Percentiles rank a stretch among this genome's conserved stretches.
Evolutionary conservation across 345 rosid genomes (phyloP).

Genomic region (Ailanthus altissimus): DNA sequence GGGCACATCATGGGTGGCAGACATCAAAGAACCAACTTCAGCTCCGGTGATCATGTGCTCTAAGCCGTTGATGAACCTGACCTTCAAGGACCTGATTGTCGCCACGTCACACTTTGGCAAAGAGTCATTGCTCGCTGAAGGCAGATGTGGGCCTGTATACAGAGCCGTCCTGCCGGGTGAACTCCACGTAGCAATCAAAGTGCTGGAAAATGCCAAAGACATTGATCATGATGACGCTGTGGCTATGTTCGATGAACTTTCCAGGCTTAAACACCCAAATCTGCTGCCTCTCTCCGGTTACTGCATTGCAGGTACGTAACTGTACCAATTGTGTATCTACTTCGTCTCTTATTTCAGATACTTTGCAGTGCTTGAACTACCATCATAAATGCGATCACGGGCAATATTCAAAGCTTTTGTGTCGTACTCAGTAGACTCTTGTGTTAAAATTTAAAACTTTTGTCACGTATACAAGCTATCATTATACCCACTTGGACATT

Average conservation of each 20-base stretch:
- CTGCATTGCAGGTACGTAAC: slow-evolving; percentile 81
- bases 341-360: background rate
- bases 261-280: slow-evolving; percentile 84
- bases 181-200: slow-evolving; percentile 90
- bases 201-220: slow-evolving; percentile 69
- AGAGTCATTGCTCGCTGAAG: slow-evolving; percentile 79
- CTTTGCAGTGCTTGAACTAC: slow-evolving; percentile 16
- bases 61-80: slow-evolving; percentile 85
- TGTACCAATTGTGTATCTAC: background rate
- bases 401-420: slow-evolving; percentile 23
- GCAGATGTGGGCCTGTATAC: slow-evolving; percentile 79
- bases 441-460: background rate
- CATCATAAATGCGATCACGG: slow-evolving; percentile 44
- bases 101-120: slow-evolving; percentile 92
- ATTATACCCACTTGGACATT: slow-evolving; percentile 22
- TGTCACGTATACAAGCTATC: slow-evolving; percentile 3
- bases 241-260: slow-evolving; percentile 55
- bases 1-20: slow-evolving; percentile 92
- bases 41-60: slow-evolving; percentile 77
- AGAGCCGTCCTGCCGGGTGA: slow-evolving; percentile 85
- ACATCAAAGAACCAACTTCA: slow-evolving; percentile 82
- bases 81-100: slow-evolving; percentile 90
- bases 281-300: slow-evolving; percentile 82
- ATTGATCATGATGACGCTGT: slow-evolving; percentile 54
- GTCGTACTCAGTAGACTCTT: slow-evolving; percentile 23